Conservation (phyloP, 108 stramenopile species). For the Phaeodactylum tricornutum region DNA sequence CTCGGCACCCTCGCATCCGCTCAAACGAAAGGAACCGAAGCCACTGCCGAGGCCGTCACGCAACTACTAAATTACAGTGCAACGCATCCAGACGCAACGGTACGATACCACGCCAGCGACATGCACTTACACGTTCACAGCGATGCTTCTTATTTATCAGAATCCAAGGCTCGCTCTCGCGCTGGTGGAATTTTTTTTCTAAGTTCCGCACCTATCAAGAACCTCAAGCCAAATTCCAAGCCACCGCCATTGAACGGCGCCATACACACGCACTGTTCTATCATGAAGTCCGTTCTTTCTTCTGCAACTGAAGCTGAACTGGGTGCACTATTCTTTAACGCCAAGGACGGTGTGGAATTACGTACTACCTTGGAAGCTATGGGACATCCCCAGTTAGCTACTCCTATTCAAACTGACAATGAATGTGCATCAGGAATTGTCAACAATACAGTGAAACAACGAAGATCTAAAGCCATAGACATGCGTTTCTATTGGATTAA, state of each 20-base stretch:
- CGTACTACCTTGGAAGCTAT: slow-evolving; percentile 20
- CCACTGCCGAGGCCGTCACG: slow-evolving; percentile 8
- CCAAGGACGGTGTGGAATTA: slow-evolving; percentile 9
- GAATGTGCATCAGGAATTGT: slow-evolving; percentile 28
- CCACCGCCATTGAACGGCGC: slow-evolving; percentile 14
- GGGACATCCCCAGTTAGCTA: slow-evolving; percentile 31
- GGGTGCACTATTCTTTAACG: slow-evolving; percentile 21
- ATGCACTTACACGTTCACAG: slow-evolving; percentile 23
- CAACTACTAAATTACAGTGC: slow-evolving; percentile 35
- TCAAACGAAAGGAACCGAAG: slow-evolving; percentile 16
- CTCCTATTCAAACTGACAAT: slow-evolving; percentile 27
- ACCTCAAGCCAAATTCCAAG: slow-evolving; percentile 12
- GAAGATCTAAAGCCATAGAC: slow-evolving; percentile 25
- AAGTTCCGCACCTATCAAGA: not conserved
- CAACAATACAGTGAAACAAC: slow-evolving; percentile 20
- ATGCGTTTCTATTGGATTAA: slow-evolving; percentile 26
- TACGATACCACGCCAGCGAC: slow-evolving; percentile 20
- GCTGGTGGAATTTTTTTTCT: slow-evolving; percentile 20
- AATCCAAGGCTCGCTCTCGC: slow-evolving; percentile 18
- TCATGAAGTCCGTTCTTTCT: slow-evolving; percentile 15
- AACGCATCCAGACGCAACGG: slow-evolving; percentile 26
- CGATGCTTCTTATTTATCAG: slow-evolving; percentile 28
- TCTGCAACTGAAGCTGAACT: slow-evolving; percentile 33
- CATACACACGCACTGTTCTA: not conserved
- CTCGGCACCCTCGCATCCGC: slow-evolving; percentile 12